Evolutionary conservation across 352 stramenopile species (phyloP).

Genomic region (Phytophthora rubi): DNA sequence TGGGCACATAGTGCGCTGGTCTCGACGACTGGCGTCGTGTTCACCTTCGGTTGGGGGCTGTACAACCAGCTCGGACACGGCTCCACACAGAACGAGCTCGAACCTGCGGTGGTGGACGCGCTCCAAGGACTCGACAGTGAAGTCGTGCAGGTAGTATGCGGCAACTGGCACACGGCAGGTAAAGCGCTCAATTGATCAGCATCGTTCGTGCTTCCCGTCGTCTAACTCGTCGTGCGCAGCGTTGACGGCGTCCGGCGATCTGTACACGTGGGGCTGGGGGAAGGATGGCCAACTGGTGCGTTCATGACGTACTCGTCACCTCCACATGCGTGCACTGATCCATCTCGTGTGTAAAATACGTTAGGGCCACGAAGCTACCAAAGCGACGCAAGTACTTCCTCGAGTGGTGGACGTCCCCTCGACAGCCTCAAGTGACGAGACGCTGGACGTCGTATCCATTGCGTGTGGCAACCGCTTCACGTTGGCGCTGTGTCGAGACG

Average conservation of each 20-base stretch:
- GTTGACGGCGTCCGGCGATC: conserved; percentile 60
- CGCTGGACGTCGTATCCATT: conserved; percentile 42
- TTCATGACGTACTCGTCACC: conserved; percentile 10
- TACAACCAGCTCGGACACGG: conserved; percentile 84
- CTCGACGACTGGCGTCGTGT: conserved; percentile 39
- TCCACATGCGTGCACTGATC: conserved; percentile 12
- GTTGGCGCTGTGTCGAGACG: conserved; percentile 46
- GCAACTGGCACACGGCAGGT: conserved; percentile 80
- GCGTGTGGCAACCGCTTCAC: conserved; percentile 64
- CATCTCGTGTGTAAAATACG: background rate
- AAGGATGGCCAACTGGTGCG: conserved; percentile 73
- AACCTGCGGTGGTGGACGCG: conserved; percentile 44
- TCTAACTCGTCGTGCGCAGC: conserved; percentile 34
- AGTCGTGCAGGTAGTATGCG: conserved; percentile 62
- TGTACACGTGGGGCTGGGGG: conserved; percentile 86
- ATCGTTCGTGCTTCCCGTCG: background rate
- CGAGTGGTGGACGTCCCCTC: conserved; percentile 46
- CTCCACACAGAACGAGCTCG: conserved; percentile 39
- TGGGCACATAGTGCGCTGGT: conserved; percentile 65
- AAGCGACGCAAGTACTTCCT: conserved; percentile 46
- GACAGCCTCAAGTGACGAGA: conserved; percentile 34
- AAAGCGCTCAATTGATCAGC: background rate
- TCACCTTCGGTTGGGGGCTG: conserved; percentile 80
- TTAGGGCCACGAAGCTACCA: conserved; percentile 24
- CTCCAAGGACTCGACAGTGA: conserved; percentile 59